Base-by-base conservation (phyloP, 805 yeast genomes). In the Metschnikowia picachoensis region DNA sequence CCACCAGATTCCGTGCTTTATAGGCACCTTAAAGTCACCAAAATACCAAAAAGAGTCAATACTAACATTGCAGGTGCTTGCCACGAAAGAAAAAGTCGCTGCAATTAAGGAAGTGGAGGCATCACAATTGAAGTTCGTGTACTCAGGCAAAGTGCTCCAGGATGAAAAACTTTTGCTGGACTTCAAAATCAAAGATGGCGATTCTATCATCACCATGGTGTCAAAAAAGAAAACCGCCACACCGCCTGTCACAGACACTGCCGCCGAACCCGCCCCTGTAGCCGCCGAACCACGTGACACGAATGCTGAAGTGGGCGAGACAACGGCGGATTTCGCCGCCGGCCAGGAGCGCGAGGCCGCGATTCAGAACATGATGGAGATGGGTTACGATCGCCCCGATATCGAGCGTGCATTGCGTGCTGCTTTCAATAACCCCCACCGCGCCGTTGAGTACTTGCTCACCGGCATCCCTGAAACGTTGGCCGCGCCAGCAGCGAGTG, bases 361-460 rank as follows among this genome's bases (percentile, higher is more conserved):
- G 30, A 79, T 92, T 47, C 76, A 74, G 48, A 85, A 85, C 61
- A 90, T 94, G 65, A 79, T 90, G 82, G 97, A 88, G 56, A 90
- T 94, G 97, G 99, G 99, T 8, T 94, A 90, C 62, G 88, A 85
- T 42, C 82, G 95, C 57, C 77, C 80, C 14, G 87, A 88, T 62
- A 97, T 89, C 25, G 95, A 88, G 67, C 79, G 82, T 38, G 99
- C 99, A 0, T 72, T 94, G 63, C 82, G 95, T 57, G 96, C 96
- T 13, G 98, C 99, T 1, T 94, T 82, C 72, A 92, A 92, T 70
- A 91, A 94, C 67, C 98, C 99, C 16, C 98, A 92, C 64, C 82
- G 99, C 59, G 99, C 99, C 0, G 98, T 94, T 12, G 99, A 94
- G 64, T 91, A 92, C 64, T 74, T 94, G 41, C 72, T 94, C 53